Percentiles rank a stretch among this genome's conserved stretches.
phyloP scores from a whole-genome alignment of 2,329 filamentous ascomycete genomes.

The Zymoseptoria crescenta region DNA sequence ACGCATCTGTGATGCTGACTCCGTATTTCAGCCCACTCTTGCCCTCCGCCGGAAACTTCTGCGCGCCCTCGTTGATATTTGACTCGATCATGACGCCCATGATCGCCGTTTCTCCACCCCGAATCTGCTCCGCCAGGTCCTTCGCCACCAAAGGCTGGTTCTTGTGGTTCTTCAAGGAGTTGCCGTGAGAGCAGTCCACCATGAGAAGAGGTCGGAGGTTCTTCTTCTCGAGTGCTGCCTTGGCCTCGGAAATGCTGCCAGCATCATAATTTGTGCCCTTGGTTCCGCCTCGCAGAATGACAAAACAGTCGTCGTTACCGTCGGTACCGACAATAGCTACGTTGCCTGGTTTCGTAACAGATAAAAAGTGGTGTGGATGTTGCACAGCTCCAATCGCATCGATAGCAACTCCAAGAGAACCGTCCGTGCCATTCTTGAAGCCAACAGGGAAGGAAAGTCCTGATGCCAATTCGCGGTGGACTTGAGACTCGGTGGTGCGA shows the following conservation, averaged over 20 bases:
- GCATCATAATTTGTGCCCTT: constrained; percentile 92
- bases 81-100: constrained; percentile 99
- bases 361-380: constrained; percentile 93
- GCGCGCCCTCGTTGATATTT: constrained; percentile 86
- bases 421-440: constrained; percentile 99
- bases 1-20: constrained; percentile 94
- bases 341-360: constrained; percentile 91
- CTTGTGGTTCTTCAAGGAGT: constrained; percentile 77
- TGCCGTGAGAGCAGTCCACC: constrained; percentile 97
- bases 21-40: constrained; percentile 81
- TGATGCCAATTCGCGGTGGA: constrained; percentile 88
- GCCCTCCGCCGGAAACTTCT: constrained; percentile 86
- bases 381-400: constrained; percentile 90
- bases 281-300: constrained; percentile 86
- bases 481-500: constrained; percentile 91
- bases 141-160: constrained; percentile 94
- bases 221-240: constrained; percentile 67
- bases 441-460: constrained; percentile 95
- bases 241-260: constrained; percentile 73
- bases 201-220: constrained; percentile 69
- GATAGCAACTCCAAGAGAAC: constrained; percentile 78
- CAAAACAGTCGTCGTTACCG: constrained; percentile 95
- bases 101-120: constrained; percentile 73
- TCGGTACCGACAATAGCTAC: constrained; percentile 90
- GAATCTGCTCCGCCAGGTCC: constrained; percentile 73